Base-by-base conservation (phyloP, 495 filamentous ascomycete species). In the Penicillium flavigenum region DNA sequence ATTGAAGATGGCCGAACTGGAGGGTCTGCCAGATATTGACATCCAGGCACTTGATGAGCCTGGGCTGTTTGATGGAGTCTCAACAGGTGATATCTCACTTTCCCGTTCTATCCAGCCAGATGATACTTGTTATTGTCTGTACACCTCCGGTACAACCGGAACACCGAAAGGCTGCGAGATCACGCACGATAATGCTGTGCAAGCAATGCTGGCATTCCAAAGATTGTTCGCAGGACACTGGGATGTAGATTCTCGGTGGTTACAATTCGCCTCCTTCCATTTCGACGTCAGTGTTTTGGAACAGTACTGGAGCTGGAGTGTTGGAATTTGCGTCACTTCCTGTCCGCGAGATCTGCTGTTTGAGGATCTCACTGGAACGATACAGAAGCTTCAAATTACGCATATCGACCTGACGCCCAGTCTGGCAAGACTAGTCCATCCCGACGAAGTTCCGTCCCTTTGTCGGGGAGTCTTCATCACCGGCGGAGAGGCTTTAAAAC, bases 141-240 rank as follows among this genome's bases (percentile, higher is more conserved):
- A 97, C 71, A 98, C 94, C 0, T 98, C 94, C 24, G 94, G 94
- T 2, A 97, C 93, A 0, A 98, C 94, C 1, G 94, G 94, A 29
- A 96, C 96, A 76, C 94, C 94, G 19, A 98, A 98, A 80, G 94
- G 94, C 70, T 89, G 97, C 36, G 91, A 98, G 89, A 68, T 77
- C 42, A 77, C 74, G 24, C 72, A 76, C 54, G 70, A 67, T 10
- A 79, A 78, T 53, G 62, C 66, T 6, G 64, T 69, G 7, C 66
- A 69, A 49, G 66, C 66, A 29, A 76, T 80, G 59, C 68, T 70
- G 0, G 75, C 77, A 4, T 80, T 80, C 51, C 57, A 76, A 73
- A 65, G 73, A 62, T 29, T 66, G 61, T 60, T 74, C 59, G 12
- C 65, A 63, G 48, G 74, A 57, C 64, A 72, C 61, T 54, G 90